phyloP scores from a whole-genome alignment of 768 basidiomycete species.

The Boletus rubropictus region DNA sequence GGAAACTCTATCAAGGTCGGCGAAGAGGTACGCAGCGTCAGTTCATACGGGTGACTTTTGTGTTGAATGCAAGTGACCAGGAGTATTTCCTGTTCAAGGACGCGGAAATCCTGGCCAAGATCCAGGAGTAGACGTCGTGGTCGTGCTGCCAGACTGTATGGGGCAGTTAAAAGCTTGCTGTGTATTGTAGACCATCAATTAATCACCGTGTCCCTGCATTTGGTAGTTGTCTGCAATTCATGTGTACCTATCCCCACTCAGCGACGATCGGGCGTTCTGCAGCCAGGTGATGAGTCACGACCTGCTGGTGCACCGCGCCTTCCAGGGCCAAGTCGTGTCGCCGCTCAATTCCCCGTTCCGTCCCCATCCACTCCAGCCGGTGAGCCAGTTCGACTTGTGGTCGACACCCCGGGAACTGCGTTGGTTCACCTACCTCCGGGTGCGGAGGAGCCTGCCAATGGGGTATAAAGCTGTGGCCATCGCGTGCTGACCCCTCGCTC shows the following conservation, averaged over 20 bases:
- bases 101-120: slow-evolving; percentile 92
- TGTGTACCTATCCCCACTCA: slow-evolving; percentile 26
- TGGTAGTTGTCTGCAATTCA: slow-evolving; percentile 16
- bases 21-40: slow-evolving; percentile 67
- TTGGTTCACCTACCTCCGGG: no score
- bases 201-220: slow-evolving; percentile 21
- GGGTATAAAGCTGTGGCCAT: slow-evolving; percentile 13
- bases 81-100: slow-evolving; percentile 96
- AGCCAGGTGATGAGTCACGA: not conserved
- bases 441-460: not conserved
- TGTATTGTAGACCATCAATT: slow-evolving; percentile 9
- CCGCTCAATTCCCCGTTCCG: not conserved
- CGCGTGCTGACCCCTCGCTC: not conserved
- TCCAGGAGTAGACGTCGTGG: slow-evolving; percentile 62
- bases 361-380: not conserved
- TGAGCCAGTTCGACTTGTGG: slow-evolving; percentile 22
- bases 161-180: slow-evolving; percentile 6
- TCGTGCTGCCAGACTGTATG: no score
- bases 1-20: slow-evolving; percentile 94
- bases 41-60: not conserved
- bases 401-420: not conserved
- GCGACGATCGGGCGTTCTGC: not conserved
- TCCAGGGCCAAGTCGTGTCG: no score
- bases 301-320: not conserved
- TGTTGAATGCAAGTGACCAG: slow-evolving; percentile 36